Conservation (phyloP, 2,329 filamentous ascomycete genomes). For the Hortaea werneckii region DNA sequence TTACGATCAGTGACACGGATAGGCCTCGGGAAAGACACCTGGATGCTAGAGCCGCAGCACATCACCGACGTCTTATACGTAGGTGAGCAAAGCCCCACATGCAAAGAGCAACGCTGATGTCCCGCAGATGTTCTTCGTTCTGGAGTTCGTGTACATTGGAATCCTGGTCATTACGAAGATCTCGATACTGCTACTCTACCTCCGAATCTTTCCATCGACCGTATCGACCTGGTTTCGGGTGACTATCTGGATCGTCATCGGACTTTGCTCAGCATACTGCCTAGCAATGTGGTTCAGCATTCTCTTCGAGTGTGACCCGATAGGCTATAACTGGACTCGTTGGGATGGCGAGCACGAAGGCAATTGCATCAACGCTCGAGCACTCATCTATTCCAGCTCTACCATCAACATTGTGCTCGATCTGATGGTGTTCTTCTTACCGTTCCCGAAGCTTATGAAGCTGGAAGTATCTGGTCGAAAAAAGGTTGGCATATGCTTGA, state of each 20-base stretch:
- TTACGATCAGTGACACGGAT: neutral
- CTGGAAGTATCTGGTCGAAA: constrained; percentile 6
- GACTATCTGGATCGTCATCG: constrained; percentile 1
- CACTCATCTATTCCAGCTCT: constrained; percentile 11
- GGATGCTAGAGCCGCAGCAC: neutral
- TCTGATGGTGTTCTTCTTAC: constrained; percentile 12
- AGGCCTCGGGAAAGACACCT: constrained; percentile 2
- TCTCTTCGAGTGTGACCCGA: constrained; percentile 3
- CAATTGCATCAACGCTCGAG: constrained; percentile 12
- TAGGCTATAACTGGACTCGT: constrained; percentile 1
- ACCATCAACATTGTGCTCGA: constrained; percentile 14
- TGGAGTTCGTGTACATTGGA: constrained; percentile 2
- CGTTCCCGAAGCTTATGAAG: constrained; percentile 9
- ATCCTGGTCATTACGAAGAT: constrained; percentile 3
- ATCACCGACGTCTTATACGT: constrained; percentile 2
- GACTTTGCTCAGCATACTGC: neutral
- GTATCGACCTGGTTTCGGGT: constrained; percentile 2
- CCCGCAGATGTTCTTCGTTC: constrained; percentile 1
- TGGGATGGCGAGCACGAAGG: constrained; percentile 5
- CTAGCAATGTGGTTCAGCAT: neutral
- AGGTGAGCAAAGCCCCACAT: neutral
- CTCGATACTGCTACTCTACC: constrained; percentile 6
- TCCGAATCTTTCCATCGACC: constrained; percentile 5
- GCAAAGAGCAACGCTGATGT: neutral
- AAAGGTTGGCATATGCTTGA: constrained; percentile 12